phyloP scores from a whole-genome alignment of 805 yeast genomes.

The Candida saitoana region DNA sequence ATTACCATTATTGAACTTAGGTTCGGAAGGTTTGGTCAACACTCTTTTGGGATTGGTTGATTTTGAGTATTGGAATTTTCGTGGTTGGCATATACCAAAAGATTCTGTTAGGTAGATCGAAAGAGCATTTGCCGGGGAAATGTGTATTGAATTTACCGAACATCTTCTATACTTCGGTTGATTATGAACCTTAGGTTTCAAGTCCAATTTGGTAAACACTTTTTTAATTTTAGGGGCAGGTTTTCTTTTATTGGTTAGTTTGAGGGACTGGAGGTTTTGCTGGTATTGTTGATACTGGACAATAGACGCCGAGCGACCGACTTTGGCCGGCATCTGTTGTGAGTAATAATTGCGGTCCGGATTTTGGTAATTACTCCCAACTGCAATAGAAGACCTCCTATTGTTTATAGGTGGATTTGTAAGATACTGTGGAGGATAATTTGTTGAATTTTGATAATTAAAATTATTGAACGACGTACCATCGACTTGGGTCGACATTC shows the following conservation, averaged over 20 bases:
- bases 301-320: slow-evolving; percentile 27
- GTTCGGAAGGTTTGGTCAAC: slow-evolving; percentile 87
- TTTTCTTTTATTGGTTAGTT: slow-evolving; percentile 16
- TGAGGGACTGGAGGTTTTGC: slow-evolving; percentile 22
- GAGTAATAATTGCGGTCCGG: slow-evolving; percentile 10
- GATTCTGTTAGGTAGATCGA: slow-evolving; percentile 76
- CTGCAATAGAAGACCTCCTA: slow-evolving; percentile 23
- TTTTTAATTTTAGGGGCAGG: slow-evolving; percentile 48
- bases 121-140: slow-evolving; percentile 78
- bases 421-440: slow-evolving; percentile 4
- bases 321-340: slow-evolving; percentile 11
- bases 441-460: neutral
- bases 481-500: slow-evolving; percentile 36
- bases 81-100: slow-evolving; percentile 78
- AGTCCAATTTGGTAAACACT: slow-evolving; percentile 43
- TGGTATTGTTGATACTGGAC: slow-evolving; percentile 34
- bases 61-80: slow-evolving; percentile 70
- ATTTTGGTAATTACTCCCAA: slow-evolving; percentile 13
- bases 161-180: slow-evolving; percentile 71
- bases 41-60: slow-evolving; percentile 88
- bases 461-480: slow-evolving; percentile 15
- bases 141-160: slow-evolving; percentile 55
- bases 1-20: slow-evolving; percentile 70
- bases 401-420: slow-evolving; percentile 5
- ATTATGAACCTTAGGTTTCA: slow-evolving; percentile 57